phyloP scores from a whole-genome alignment of 2,329 filamentous ascomycete species.

The Pestalotiopsis sp. region DNA sequence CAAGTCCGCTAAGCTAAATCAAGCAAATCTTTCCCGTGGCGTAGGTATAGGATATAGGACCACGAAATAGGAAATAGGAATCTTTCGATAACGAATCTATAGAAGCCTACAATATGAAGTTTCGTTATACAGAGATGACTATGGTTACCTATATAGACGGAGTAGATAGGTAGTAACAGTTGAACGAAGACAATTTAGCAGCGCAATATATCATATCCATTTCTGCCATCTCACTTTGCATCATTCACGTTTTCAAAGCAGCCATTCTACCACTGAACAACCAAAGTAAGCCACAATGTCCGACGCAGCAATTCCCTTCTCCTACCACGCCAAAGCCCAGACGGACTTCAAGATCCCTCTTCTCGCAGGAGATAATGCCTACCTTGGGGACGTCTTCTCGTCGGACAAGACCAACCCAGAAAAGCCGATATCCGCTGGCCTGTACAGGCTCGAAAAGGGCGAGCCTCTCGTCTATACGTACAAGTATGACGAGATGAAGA shows the following conservation, averaged over 20 bases:
- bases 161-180: no score
- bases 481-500: slow-evolving; percentile 75
- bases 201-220: neutral
- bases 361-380: slow-evolving; percentile 66
- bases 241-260: neutral
- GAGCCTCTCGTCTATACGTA: slow-evolving; percentile 70
- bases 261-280: neutral
- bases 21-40: no score
- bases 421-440: slow-evolving; percentile 63
- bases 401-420: slow-evolving; percentile 56
- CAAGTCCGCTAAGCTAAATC: no score
- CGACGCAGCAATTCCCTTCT: slow-evolving; percentile 8
- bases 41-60: no score
- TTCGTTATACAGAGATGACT: no score
- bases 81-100: no score
- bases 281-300: neutral
- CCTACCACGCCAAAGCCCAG: slow-evolving; percentile 58
- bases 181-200: no score
- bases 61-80: no score
- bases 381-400: slow-evolving; percentile 63
- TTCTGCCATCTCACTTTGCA: neutral
- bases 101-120: no score
- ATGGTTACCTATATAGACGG: no score
- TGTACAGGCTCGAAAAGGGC: slow-evolving; percentile 70
- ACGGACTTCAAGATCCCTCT: slow-evolving; percentile 64